Evolutionary conservation across 306 rosid genomes (phyloP), one percentile per base, ranked within the genome.

Genomic region (Quercus mongolica): DNA sequence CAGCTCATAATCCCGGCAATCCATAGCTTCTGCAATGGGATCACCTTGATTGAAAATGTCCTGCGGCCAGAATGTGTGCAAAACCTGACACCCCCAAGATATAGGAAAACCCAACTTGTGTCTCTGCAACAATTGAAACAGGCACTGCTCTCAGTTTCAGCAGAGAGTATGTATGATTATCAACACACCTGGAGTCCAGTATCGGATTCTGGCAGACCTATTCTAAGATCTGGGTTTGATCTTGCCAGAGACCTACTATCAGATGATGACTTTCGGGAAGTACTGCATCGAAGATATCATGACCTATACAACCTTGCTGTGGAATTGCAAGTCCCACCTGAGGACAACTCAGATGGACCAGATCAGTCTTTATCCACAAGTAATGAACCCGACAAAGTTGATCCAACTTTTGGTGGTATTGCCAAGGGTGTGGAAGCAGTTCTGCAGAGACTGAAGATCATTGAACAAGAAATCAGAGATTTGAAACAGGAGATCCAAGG

Each of bases 391-490:
- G 94, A 86, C 74, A 85, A 17, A 69, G 89, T 95, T 75, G 97
- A 93, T 63, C 90, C 98, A 20, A 83, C 76, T 64, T 85, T 93
- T 21, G 97, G 93, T 23, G 99, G 99, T 54, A 95, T 95, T 62
- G 98, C 99, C n/a, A 90, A 88, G 84, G 99, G 99, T n/a, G 92
- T 95, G 58, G 96, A 95, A 88, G 91, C 79, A 63, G 97, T 95
- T 76, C 82, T 93, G 79, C 91, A 95, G 67, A 89, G 98, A 76
- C 91, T 93, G 67, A 95, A 90, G 91, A 95, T 95, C 76, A 93
- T 95, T 75, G 98, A 95, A 75, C 97, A 93, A 84, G 99, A 95
- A 86, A 95, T 95, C 68, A 85, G 93, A 85, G 97, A 95, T 85
- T 77, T 95, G 91, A 95, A 93, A 80, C 98, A 95, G 84, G 98